Base-by-base conservation (phyloP, 1,284 basidiomycete genomes). In the Cystodermella granulosa region DNA sequence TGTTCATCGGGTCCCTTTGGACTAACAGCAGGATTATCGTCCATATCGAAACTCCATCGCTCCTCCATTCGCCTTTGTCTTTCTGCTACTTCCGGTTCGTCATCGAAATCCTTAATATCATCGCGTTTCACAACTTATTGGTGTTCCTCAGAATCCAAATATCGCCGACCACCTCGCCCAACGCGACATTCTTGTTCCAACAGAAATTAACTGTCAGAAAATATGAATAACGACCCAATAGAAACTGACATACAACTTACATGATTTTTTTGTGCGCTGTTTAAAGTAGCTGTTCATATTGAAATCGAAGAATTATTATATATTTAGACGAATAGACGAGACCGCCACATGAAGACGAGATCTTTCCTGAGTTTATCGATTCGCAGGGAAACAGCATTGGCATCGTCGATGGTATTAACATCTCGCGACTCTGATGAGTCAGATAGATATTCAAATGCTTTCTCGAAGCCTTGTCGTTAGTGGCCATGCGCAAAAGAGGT, bases 331-430 rank as follows among this genome's bases (percentile, higher is more conserved):
- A n/a, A n/a, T n/a, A n/a, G n/a, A n/a, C n/a, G n/a, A n/a, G n/a
- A n/a, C 22, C 92, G 73, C 93, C 93, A 96, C 91, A 94, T 94
- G 73, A 87, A 96, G 22, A 94, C 89, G 24, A 96, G 74, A 62
- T 96, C 93, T 65, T 92, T 87, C 45, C 83, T 76, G 3, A 95
- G 80, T 65, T 93, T 93, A 69, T 94, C 90, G 43, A 90, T 69
- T n/a, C 89, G 73, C 47, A 79, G 71, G 49, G 84, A 80, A 51
- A 89, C 85, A 0, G 75, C 74, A 43, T 83, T 76, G 34, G 66
- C 72, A 42, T 76, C 74, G 5, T 45, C 51, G 5, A 37, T 44
- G n/a, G 42, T 45, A 17, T 40, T 41, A 48, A 58, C 57, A 20
- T 73, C 70, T 5, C 69, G 70, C 16, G 71, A 69, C 40, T 81